Percentiles rank a stretch among this genome's conserved stretches.
Conservation (phyloP, 2,329 filamentous ascomycete genomes). For the Fusarium hainanense region DNA sequence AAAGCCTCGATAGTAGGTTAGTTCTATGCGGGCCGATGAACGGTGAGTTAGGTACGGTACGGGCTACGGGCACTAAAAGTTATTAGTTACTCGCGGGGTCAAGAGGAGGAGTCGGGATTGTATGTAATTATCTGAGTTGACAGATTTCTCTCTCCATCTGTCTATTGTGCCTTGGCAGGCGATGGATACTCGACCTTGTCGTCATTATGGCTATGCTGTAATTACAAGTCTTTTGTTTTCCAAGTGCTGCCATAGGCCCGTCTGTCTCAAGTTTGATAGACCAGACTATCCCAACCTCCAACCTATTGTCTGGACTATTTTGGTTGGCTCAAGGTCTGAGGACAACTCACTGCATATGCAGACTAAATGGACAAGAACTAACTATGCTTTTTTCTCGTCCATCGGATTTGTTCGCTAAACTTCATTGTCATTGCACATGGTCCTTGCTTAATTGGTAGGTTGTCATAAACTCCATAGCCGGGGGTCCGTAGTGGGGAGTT, state of each 20-base stretch:
- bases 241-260: neutral
- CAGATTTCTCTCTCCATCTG: slow-evolving; percentile 4
- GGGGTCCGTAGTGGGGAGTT: slow-evolving; percentile 22
- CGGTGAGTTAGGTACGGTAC: neutral
- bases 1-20: slow-evolving; percentile 49
- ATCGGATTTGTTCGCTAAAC: slow-evolving; percentile 13
- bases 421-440: slow-evolving; percentile 32
- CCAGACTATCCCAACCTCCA: slow-evolving; percentile 18
- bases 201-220: neutral
- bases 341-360: slow-evolving; percentile 32
- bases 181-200: slow-evolving; percentile 5
- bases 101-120: neutral
- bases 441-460: slow-evolving; percentile 45
- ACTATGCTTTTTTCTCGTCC: slow-evolving; percentile 9
- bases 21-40: slow-evolving; percentile 23
- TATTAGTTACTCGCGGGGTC: slow-evolving; percentile 34
- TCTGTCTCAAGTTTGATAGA: slow-evolving; percentile 9
- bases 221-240: neutral
- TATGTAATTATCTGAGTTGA: slow-evolving; percentile 13
- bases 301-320: neutral
- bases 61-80: slow-evolving; percentile 40
- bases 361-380: slow-evolving; percentile 4
- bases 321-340: slow-evolving; percentile 14
- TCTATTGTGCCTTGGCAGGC: neutral
- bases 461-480: slow-evolving; percentile 14